Base-by-base conservation (phyloP, 768 basidiomycete species). In the Termitomyces sp. region DNA sequence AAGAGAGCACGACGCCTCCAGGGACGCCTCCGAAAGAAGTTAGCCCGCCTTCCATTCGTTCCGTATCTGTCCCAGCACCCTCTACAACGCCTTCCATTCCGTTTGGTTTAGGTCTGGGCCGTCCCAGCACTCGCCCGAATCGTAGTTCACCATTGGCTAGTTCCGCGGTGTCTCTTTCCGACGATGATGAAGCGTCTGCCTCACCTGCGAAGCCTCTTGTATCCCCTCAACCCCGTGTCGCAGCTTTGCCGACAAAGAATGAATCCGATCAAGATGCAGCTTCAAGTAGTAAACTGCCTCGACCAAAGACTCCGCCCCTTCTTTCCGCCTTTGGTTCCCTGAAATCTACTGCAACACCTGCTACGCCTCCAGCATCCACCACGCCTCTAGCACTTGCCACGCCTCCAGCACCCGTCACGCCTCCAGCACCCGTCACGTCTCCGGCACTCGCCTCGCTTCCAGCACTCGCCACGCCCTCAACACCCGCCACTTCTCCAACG, bases 121-220 rank as follows among this genome's bases (percentile, higher is more conserved):
- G 86, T 38, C 82, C 82, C 1, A 84, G 78, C 45, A 78, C 87
- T 8, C 80, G 84, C 7, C 88, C 88, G 0, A 68, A 76, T 3
- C 82, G 87, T n/a, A 91, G 90, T 60, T 90, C 90, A 3, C 90
- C 90, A 1, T 72, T 91, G 47, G 84, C 89, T 4, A 82, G 68
- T 54, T 73, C 76, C 5, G 72, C 82, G 51, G 71, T 71, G 53
- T 80, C 74, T 58, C 72, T 61, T 5, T 70, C 69, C 11, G 48
- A 38, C 22, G 80, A 80, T 9, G 72, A 71, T 12, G 76, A 77
- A 34, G 74, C 72, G 35, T 56, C n/a, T 15, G 50, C 56, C 24
- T 37, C 57, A 12, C 57, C 62, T 44, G 63, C 61, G 14, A 73
- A 70, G 46, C 67, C 69, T 8, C 70, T 74, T 4, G 72, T 74